Conservation (phyloP, 371 early-diverging fungal species). For the Zychaea mexicana region DNA sequence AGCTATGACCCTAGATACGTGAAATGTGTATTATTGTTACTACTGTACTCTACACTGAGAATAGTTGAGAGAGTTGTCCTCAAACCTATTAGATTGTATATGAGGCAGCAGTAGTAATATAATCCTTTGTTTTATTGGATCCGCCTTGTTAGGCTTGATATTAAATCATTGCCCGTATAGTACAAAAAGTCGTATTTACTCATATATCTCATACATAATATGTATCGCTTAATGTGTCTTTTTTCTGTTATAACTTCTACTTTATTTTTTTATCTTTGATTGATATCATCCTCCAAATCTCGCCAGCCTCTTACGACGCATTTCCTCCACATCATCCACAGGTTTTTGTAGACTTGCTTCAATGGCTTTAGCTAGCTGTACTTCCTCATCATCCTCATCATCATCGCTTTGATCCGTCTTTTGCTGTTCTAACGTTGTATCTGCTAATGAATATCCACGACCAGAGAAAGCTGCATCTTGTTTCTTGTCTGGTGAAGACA, state of each 20-base stretch:
- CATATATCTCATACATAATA: too few relatives aligned
- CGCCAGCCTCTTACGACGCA: constrained; percentile 36
- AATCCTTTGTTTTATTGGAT: background rate
- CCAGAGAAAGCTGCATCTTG: constrained; percentile 27
- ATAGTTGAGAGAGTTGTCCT: too few relatives aligned
- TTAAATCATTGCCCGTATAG: background rate
- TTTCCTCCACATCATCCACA: constrained; percentile 29
- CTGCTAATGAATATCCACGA: constrained; percentile 25
- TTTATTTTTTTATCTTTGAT: background rate
- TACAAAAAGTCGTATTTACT: too few relatives aligned
- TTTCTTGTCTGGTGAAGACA: background rate
- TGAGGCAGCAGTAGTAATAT: background rate
- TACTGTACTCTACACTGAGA: too few relatives aligned
- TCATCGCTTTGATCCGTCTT: background rate
- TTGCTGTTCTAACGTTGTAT: background rate
- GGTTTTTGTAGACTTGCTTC: constrained; percentile 30
- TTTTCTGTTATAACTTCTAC: background rate
- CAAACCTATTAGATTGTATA: too few relatives aligned
- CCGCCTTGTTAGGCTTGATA: constrained; percentile 1
- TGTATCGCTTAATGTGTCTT: background rate
- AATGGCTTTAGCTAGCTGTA: constrained; percentile 33
- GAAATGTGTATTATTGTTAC: too few relatives aligned
- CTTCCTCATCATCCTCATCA: constrained; percentile 30
- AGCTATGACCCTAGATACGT: too few relatives aligned
- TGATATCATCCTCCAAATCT: constrained; percentile 27